phyloP scores from a whole-genome alignment of 2,329 filamentous ascomycete genomes.

The Aspergillus sp. region DNA sequence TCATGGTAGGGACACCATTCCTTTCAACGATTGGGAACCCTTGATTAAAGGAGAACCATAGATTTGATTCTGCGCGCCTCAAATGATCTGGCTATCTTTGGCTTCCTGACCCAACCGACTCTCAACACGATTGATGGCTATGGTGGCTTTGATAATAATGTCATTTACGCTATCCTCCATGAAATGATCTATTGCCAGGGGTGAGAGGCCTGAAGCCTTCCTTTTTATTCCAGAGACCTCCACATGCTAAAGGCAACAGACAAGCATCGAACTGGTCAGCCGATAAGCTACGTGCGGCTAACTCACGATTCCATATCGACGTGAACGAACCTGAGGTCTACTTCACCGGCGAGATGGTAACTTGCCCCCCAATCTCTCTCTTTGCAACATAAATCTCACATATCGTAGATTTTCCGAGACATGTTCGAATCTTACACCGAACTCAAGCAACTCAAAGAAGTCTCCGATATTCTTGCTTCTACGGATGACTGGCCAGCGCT shows the following conservation, averaged over 20 bases:
- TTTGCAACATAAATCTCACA: slow-evolving; percentile 1
- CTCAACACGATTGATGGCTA: slow-evolving; percentile 60
- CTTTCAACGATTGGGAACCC: not conserved
- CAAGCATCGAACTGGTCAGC: slow-evolving; percentile 66
- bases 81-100: slow-evolving; percentile 66
- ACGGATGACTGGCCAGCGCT: slow-evolving; percentile 64
- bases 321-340: slow-evolving; percentile 49
- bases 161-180: slow-evolving; percentile 80
- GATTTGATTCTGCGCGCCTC: slow-evolving; percentile 61
- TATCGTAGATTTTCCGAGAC: slow-evolving; percentile 59
- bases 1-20: slow-evolving; percentile 45
- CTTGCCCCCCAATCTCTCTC: not conserved
- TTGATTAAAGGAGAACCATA: slow-evolving; percentile 12
- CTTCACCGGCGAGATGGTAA: slow-evolving; percentile 83
- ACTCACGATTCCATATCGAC: slow-evolving; percentile 41
- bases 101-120: slow-evolving; percentile 64
- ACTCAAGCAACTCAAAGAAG: slow-evolving; percentile 58
- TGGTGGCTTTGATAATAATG: slow-evolving; percentile 62
- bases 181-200: slow-evolving; percentile 79
- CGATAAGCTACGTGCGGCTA: slow-evolving; percentile 36
- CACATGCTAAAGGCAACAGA: slow-evolving; percentile 26
- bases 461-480: slow-evolving; percentile 62
- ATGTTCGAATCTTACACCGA: slow-evolving; percentile 77
- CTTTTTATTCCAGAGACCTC: not conserved
- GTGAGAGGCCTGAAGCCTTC: slow-evolving; percentile 19